Base-by-base conservation (phyloP, 208 protist genomes). In the Trypanosoma avium region DNA sequence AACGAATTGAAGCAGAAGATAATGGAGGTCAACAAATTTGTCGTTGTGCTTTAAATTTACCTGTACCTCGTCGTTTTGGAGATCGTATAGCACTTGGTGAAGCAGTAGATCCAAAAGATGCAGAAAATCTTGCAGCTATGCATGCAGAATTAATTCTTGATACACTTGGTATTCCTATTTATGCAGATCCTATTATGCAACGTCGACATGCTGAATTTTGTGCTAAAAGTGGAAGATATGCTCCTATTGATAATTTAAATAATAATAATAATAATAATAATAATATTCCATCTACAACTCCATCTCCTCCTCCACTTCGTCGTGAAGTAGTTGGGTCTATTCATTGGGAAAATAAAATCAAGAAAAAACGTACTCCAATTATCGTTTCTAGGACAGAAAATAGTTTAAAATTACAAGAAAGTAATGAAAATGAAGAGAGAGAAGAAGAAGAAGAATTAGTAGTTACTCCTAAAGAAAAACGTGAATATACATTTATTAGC, bases 81-180 rank as follows among this genome's bases (percentile, higher is more conserved):
- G 79, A 91, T 58, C 85, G 88, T 9, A 60, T 94, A 12, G 92
- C 86, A 26, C 45, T 94, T 26, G 92, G 92, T 33, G 84, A 89
- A 55, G 86, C 81, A 10, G 66, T 77, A 15, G 83, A 63, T 38
- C 67, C 69, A 15, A 65, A 68, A 0, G 81, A 93, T 38, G 92
- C 92, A 5, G 82, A 88, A 61, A 56, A 67, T 54, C 76, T 90
- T 32, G 92, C 92, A 24, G 81, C 81, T 38, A 95, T 95, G 92
- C 92, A 97, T 61, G 81, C 83, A 22, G 92, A 97, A 73, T 75
- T 97, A 30, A 84, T 92, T n/a, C 77, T 97, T 24, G 92, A 97
- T 59, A 62, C 79, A 2, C 72, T 95, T 8, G 92, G 92, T 13
- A 79, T 97, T 9, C 79, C 82, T n/a, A 45, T 97, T 24, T 97